Evolutionary conservation across 768 basidiomycete genomes (phyloP).

Genomic region (Agaricus blazei): DNA sequence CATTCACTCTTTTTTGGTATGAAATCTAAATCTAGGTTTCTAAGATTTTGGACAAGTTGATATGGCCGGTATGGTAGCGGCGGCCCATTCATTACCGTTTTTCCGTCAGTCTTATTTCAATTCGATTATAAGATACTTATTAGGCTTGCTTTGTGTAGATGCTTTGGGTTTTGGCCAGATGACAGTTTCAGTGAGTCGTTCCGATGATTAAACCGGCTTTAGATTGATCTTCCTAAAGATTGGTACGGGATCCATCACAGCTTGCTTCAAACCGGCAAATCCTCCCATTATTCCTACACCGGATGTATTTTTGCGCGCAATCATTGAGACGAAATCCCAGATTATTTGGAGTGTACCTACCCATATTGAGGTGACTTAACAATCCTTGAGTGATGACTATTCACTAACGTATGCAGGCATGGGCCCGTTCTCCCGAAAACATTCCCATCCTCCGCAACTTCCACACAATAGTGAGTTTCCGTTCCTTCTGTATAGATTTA

Average conservation of each 20-base stretch:
- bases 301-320: slow-evolving; percentile 11
- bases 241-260: slow-evolving; percentile 11
- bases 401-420: slow-evolving; percentile 13
- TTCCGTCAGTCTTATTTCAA: slow-evolving; percentile 12
- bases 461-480: slow-evolving; percentile 12
- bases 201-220: not conserved
- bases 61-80: slow-evolving; percentile 14
- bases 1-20: not conserved
- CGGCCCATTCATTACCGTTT: slow-evolving; percentile 15
- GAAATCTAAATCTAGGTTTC: not conserved
- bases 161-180: slow-evolving; percentile 14
- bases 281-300: slow-evolving; percentile 16
- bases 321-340: slow-evolving; percentile 3
- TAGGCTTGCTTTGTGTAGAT: slow-evolving; percentile 2
- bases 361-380: slow-evolving; percentile 17
- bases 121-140: not conserved
- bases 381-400: not conserved
- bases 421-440: not conserved
- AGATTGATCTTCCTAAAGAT: not conserved
- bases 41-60: slow-evolving; percentile 19
- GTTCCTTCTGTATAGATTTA: not conserved
- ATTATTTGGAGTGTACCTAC: slow-evolving; percentile 12
- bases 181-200: not conserved
- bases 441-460: slow-evolving; percentile 13
- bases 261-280: slow-evolving; percentile 17